phyloP scores from a whole-genome alignment of 441 rosid genomes.

The Geranium incanum region DNA sequence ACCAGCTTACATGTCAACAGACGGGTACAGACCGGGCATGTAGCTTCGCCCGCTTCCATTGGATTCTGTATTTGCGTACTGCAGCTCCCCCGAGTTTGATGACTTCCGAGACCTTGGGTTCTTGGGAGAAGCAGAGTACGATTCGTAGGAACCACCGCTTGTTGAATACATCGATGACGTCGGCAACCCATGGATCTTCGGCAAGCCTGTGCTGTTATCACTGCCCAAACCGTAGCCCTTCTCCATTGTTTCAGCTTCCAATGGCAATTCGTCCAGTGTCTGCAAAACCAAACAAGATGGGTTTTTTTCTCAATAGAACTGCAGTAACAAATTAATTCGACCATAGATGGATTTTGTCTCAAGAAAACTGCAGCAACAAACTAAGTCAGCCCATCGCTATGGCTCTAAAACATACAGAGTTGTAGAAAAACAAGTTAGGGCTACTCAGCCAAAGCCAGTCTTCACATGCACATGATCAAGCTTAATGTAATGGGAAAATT shows the following conservation, averaged over 20 bases:
- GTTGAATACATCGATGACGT: conserved; percentile 54
- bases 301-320: too few species aligned
- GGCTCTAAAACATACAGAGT: too few species aligned
- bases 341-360: too few species aligned
- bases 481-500: background rate
- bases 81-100: conserved; percentile 60
- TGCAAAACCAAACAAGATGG: conserved; percentile 17
- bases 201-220: conserved; percentile 67
- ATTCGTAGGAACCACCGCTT: conserved; percentile 45
- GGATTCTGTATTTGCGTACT: conserved; percentile 37
- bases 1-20: conserved; percentile 21
- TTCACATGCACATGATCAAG: background rate
- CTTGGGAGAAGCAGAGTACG: conserved; percentile 45
- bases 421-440: background rate
- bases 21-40: conserved; percentile 26
- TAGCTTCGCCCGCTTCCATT: conserved; percentile 41
- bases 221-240: conserved; percentile 61
- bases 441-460: background rate
- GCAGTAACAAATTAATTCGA: too few species aligned
- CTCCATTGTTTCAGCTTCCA: conserved; percentile 89
- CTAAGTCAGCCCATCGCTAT: too few species aligned
- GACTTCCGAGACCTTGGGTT: conserved; percentile 48
- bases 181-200: conserved; percentile 67
- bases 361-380: background rate
- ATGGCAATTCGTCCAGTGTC: conserved; percentile 94